Conservation (phyloP, 129 eudicot genomes). For the Lonicera japonica region DNA sequence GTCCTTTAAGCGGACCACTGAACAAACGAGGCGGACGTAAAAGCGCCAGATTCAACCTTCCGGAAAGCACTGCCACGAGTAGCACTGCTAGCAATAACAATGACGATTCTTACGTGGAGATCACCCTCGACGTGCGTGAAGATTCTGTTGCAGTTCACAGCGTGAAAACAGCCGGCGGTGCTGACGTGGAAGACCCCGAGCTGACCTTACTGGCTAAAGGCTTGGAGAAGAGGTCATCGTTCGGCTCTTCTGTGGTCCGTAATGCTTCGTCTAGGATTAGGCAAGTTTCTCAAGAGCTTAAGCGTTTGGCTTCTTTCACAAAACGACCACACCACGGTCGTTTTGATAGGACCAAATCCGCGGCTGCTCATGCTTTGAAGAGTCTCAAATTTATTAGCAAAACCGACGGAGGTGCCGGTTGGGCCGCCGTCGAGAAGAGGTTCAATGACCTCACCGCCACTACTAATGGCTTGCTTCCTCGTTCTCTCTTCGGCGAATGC, state of each 20-base stretch:
- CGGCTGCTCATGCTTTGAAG: constrained; percentile 44
- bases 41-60: constrained; percentile 47
- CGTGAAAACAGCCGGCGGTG: constrained; percentile 62
- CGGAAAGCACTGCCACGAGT: constrained; percentile 12
- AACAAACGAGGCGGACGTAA: constrained; percentile 42
- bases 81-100: constrained; percentile 21
- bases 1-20: constrained; percentile 59
- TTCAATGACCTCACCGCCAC: constrained; percentile 36
- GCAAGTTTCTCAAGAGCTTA: constrained; percentile 63
- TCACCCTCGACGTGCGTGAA: constrained; percentile 71
- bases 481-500: constrained; percentile 64
- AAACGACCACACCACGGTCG: constrained; percentile 20
- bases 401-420: constrained; percentile 47
- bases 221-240: constrained; percentile 52
- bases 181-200: constrained; percentile 55
- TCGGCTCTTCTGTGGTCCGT: constrained; percentile 40
- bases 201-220: constrained; percentile 40
- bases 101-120: constrained; percentile 54
- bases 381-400: constrained; percentile 65
- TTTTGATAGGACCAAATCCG: constrained; percentile 44
- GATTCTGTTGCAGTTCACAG: constrained; percentile 84
- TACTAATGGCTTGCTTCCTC: constrained; percentile 60
- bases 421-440: constrained; percentile 48
- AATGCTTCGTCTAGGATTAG: constrained; percentile 47
- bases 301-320: constrained; percentile 39